These are phyloP conservation scores for Jatropha podagrica DNA, from an alignment of 441 rosid species.

Conservation along the genomic window DNA sequence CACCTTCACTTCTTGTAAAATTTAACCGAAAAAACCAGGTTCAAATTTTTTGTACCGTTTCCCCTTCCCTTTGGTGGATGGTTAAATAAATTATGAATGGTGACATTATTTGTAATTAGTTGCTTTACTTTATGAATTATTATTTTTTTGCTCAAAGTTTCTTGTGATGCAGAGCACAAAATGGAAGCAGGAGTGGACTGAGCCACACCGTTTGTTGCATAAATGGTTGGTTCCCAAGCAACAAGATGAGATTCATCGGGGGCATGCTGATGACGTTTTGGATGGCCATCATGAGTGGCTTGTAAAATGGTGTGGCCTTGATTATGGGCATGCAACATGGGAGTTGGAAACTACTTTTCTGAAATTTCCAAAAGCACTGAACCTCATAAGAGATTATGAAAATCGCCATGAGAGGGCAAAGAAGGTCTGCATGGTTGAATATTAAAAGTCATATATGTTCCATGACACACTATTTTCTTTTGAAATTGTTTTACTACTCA, in stretches of 20 bases:
- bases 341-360: constrained; percentile 51
- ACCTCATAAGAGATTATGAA: constrained; percentile 49
- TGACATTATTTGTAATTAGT: neutral
- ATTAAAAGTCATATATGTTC: neutral
- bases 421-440: constrained; percentile 30
- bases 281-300: constrained; percentile 52
- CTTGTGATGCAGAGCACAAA: constrained; percentile 34
- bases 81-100: neutral
- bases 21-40: constrained; percentile 51
- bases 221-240: constrained; percentile 34
- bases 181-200: constrained; percentile 50
- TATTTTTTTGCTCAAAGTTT: constrained; percentile 7
- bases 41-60: neutral
- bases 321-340: constrained; percentile 63
- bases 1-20: constrained; percentile 43
- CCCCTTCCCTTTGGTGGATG: neutral
- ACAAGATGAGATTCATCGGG: constrained; percentile 20
- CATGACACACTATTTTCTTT: neutral
- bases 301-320: constrained; percentile 67
- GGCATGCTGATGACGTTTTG: constrained; percentile 9
- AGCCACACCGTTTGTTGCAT: constrained; percentile 54
- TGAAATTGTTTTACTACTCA: neutral
- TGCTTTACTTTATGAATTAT: constrained; percentile 8
- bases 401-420: constrained; percentile 36
- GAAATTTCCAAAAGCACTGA: constrained; percentile 35